These are phyloP conservation scores for Calonectria leucothoes DNA, from an alignment of 2,329 filamentous ascomycete genomes.

Conservation along the genomic window DNA sequence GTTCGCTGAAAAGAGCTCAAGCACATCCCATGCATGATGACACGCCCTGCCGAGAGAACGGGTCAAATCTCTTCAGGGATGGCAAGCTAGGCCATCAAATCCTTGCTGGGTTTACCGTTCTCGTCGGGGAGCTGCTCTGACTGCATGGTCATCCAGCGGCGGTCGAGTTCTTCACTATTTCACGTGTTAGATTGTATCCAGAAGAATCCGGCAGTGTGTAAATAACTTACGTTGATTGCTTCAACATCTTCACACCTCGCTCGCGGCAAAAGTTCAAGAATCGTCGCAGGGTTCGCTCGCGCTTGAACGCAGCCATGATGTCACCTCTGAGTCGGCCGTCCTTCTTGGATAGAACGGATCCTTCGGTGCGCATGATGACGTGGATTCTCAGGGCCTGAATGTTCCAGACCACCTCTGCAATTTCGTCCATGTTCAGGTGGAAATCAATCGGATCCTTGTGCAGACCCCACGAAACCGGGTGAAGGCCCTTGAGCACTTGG, in stretches of 20 bases:
- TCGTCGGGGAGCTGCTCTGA: constrained; percentile 45
- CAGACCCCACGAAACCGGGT: constrained; percentile 59
- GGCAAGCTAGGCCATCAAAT: constrained; percentile 40
- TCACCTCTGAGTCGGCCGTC: constrained; percentile 55
- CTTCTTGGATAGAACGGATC: constrained; percentile 35
- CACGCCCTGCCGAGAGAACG: background rate
- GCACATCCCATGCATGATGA: background rate
- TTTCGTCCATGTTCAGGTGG: constrained; percentile 58
- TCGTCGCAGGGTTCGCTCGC: constrained; percentile 63
- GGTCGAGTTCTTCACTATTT: constrained; percentile 49
- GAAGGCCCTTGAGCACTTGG: constrained; percentile 61
- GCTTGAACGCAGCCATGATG: constrained; percentile 63
- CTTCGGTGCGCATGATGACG: constrained; percentile 50
- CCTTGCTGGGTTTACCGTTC: constrained; percentile 42
- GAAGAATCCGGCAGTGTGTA: background rate
- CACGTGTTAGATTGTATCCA: constrained; percentile 27
- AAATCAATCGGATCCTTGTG: constrained; percentile 65
- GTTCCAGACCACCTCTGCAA: constrained; percentile 59
- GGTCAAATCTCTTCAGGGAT: background rate
- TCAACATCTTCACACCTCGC: constrained; percentile 55
- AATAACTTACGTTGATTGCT: constrained; percentile 54
- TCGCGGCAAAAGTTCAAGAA: constrained; percentile 61
- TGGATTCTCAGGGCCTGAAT: constrained; percentile 55
- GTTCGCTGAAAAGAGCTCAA: background rate
- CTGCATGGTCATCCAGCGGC: constrained; percentile 50